These are phyloP conservation scores for Cicer cuneatum DNA, from an alignment of 306 rosid genomes.

Conservation along the genomic window DNA sequence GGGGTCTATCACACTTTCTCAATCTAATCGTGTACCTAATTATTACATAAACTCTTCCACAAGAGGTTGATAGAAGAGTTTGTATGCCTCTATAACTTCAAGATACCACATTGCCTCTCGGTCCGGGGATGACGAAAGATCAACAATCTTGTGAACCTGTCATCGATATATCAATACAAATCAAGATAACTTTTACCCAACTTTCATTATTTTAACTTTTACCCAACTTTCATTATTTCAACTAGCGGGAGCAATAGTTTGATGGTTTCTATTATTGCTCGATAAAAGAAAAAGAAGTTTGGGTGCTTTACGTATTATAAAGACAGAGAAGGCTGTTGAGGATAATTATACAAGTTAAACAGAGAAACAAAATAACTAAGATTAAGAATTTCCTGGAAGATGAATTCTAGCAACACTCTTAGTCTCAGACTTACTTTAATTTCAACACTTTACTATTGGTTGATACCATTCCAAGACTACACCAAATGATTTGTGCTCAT, in stretches of 20 bases:
- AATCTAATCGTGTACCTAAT: background rate
- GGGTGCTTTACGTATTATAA: background rate
- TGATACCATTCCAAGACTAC: background rate
- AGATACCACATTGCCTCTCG: conserved; percentile 96
- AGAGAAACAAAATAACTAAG: background rate
- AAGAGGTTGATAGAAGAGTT: conserved; percentile 74
- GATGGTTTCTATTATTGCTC: background rate
- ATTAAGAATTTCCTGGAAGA: background rate
- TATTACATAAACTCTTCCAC: conserved; percentile 58
- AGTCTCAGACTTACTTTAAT: background rate
- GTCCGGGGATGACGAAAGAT: conserved; percentile 73
- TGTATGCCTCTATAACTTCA: conserved; percentile 87
- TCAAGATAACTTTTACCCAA: conserved; percentile 11
- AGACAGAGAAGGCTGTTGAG: background rate
- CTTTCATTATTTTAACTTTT: no score
- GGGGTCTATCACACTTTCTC: conserved; percentile 1
- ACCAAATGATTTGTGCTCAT: background rate
- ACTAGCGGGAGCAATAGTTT: background rate
- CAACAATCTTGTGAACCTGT: conserved; percentile 94
- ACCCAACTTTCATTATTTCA: conserved; percentile 8
- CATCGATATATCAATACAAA: background rate
- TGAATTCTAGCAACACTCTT: background rate
- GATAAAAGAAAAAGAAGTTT: background rate
- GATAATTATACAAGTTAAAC: background rate
- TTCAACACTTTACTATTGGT: background rate